A percentile compares a stretch with the other conserved stretches of the same genome.
These are phyloP conservation scores for Pythium graminicola DNA, from an alignment of 352 stramenopile species.

Conservation along the genomic window DNA sequence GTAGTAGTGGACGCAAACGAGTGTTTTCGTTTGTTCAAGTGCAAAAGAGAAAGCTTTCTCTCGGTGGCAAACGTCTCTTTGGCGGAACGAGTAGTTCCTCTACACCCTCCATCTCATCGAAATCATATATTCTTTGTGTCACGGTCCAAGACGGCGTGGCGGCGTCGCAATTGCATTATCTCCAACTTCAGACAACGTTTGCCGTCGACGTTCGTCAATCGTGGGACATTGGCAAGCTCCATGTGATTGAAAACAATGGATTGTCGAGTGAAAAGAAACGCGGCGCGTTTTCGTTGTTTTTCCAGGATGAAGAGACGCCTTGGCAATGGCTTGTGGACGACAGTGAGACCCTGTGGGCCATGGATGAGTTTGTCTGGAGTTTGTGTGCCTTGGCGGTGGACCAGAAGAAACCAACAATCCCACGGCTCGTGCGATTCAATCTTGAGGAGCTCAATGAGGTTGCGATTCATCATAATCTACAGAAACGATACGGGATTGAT, in stretches of 20 bases:
- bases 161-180: conserved; percentile 46
- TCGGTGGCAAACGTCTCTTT: conserved; percentile 52
- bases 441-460: conserved; percentile 53
- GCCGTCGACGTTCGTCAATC: conserved; percentile 57
- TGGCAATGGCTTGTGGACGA: conserved; percentile 64
- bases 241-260: conserved; percentile 55
- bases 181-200: conserved; percentile 59
- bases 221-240: conserved; percentile 47
- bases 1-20: conserved; percentile 26
- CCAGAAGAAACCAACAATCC: conserved; percentile 47
- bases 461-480: conserved; percentile 40
- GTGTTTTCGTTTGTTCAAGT: conserved; percentile 61
- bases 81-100: conserved; percentile 20
- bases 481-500: conserved; percentile 60
- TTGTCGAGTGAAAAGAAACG: conserved; percentile 43
- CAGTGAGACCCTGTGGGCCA: conserved; percentile 35
- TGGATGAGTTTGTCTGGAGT: conserved; percentile 74
- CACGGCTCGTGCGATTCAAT: conserved; percentile 49
- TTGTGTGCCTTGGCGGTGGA: conserved; percentile 50
- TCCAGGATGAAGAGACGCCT: conserved; percentile 35
- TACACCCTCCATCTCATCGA: conserved; percentile 14
- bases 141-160: conserved; percentile 36
- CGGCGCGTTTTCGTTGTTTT: conserved; percentile 49
- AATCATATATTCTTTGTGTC: conserved; percentile 65
- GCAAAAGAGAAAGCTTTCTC: conserved; percentile 52